Evolutionary conservation across 106 monocot genomes (phyloP), one percentile per base, ranked within the genome.

Genomic region (Dendrobium officinale): DNA sequence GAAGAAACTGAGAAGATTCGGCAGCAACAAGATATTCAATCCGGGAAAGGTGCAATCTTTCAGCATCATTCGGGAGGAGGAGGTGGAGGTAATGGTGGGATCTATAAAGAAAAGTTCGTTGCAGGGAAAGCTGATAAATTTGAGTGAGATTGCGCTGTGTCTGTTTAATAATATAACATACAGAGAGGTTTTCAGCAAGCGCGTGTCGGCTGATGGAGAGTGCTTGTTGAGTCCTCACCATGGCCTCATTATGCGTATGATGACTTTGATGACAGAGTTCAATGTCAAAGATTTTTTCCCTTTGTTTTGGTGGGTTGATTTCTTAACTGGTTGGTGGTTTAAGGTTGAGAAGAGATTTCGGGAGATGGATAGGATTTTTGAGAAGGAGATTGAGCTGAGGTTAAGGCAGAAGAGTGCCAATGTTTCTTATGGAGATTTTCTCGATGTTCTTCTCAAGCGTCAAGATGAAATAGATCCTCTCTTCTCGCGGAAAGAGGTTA

Each of bases 1-100:
- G 85, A 77, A 77, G 42, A 29, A 85, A 45, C 5, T 68, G 72
- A 33, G 55, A 9, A 67, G 80, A 76, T 19, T 80, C 29, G 45
- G 72, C 74, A 42, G n/a, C 7, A 2, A 42, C 54, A n/a, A 73
- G 20, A 37, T 81, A 4, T 81, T 81, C 56, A 74, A 15, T 55
- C 2, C 41, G 0, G 42, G 47, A n/a, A 81, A 74, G 9, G 55
- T 81, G 13, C 20, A 51, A 6, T 74, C 73, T 54, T 81, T 81
- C 47, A 48, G 55, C 6, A 56, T 11, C 1, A 55, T 80, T 0
- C 72, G 80, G 42, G 37, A 73, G n/a, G 73, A 74, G 55, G 80
- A 80, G 11, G 73, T 78, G 56, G 6, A 55, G 1, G 27, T 54
- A 4, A n/a, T 77, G 48, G 41, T 77, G 9, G 47, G 2, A 10